Conservation (phyloP, 768 basidiomycete genomes). For the Dioszegia crocea region DNA sequence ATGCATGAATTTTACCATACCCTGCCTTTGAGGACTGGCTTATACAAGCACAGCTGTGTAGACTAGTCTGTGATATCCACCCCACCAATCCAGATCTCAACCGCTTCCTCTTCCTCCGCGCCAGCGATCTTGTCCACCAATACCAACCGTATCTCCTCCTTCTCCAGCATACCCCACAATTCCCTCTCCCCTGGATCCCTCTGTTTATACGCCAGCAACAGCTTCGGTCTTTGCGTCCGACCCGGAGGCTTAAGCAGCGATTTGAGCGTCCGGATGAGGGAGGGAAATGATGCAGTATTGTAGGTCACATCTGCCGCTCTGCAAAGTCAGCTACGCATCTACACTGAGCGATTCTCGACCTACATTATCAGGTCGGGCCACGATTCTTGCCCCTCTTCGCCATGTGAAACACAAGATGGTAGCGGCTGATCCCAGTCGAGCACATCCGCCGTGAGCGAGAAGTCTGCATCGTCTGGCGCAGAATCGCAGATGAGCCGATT, state of each 20-base stretch:
- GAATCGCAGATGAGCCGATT: constrained; percentile 2
- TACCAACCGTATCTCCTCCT: constrained; percentile 59
- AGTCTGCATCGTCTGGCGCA: neutral
- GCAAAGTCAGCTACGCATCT: neutral
- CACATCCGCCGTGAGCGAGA: constrained; percentile 38
- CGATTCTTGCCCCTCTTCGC: neutral
- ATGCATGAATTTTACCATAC: too few species aligned
- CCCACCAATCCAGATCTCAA: constrained; percentile 45
- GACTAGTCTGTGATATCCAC: too few species aligned
- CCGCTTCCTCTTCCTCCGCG: constrained; percentile 57
- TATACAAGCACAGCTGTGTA: too few species aligned
- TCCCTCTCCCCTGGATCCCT: constrained; percentile 70
- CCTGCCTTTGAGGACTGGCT: too few species aligned
- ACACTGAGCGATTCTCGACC: constrained; percentile 36
- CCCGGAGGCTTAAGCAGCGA: constrained; percentile 51
- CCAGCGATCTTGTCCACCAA: constrained; percentile 60
- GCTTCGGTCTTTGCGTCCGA: constrained; percentile 27
- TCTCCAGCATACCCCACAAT: constrained; percentile 63
- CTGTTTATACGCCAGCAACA: constrained; percentile 82
- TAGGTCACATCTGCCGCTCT: constrained; percentile 90
- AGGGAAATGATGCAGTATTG: constrained; percentile 78
- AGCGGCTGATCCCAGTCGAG: constrained; percentile 78
- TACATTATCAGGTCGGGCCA: constrained; percentile 64
- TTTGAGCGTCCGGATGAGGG: constrained; percentile 66
- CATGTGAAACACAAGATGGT: constrained; percentile 47